Conservation (phyloP, 148 eudicot species). For the Agrostemma githago region DNA sequence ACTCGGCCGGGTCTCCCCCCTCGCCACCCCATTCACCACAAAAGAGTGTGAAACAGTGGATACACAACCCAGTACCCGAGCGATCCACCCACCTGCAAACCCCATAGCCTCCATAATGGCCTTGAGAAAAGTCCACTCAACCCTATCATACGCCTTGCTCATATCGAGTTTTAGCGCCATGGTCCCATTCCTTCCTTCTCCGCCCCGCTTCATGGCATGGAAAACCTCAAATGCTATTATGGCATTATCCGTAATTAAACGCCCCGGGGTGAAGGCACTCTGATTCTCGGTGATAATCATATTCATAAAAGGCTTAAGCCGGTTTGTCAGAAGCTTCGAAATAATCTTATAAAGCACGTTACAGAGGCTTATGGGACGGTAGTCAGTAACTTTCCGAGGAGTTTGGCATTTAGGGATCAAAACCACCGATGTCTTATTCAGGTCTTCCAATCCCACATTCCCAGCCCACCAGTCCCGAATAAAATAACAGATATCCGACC, state of each 20-base stretch:
- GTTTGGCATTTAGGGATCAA: not conserved
- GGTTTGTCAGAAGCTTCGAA: not conserved
- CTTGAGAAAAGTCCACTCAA: not conserved
- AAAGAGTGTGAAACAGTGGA: not conserved
- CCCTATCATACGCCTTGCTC: not conserved
- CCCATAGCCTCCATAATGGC: not conserved
- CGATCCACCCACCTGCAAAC: not conserved
- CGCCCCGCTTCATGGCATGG: not conserved
- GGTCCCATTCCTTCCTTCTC: not conserved
- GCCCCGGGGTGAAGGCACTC: not conserved
- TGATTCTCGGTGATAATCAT: not conserved
- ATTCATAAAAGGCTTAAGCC: not conserved
- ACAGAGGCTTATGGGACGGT: not conserved
- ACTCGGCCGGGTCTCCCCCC: not conserved
- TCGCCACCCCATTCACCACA: not conserved
- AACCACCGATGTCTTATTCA: not conserved
- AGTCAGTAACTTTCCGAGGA: not conserved
- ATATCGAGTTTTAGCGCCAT: not conserved
- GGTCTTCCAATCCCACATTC: accelerated
- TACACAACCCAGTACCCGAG: not conserved
- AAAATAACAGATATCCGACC: not conserved
- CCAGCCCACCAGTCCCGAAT: not conserved
- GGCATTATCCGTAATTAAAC: not conserved
- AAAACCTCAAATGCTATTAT: not conserved
- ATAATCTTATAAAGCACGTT: not conserved